Evolutionary conservation across 768 basidiomycete species (phyloP), one percentile per base, ranked within the genome.

Genomic region (Lactifluus piperatus): DNA sequence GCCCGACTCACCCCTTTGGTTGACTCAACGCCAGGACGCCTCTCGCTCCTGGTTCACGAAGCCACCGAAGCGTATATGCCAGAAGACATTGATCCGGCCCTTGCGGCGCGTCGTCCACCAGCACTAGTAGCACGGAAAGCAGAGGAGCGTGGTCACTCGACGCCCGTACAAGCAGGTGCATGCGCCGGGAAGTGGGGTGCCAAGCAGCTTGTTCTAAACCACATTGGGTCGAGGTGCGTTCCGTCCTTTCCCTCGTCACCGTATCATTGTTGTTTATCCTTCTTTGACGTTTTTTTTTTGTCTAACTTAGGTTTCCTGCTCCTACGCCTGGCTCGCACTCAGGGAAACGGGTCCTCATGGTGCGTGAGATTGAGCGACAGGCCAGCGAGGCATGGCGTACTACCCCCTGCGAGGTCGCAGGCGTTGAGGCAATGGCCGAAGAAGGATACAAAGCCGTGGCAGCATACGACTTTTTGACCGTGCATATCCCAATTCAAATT

Each of bases 31-130:
- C 63, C 54, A 5, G 58, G 51, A 0, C 62, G 65, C 5, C 61
- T 73, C 0, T 81, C 84, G 29, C 75, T 93, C n/a, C 77, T 93
- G 20, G 75, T 93, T n/a, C 92, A 94, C 69, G 91, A 94, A 71
- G 82, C 85, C 1, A 91, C 88, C 2, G 90, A 93, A 66, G 83
- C 85, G 0, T 79, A 77, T 63, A 81, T 94, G 37, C 83, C 86
- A 0, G 67, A 59, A 2, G 65, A 74, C 49, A 76, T 86, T 55
- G 83, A 84, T 68, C 71, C 74, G 71, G 34, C 72, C 79, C 30
- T 77, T 68, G 54, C 75, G 78, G 54, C 73, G 73, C 27, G 72
- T 69, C 2, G 72, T 73, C 50, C 74, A 71, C 51, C 65, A 64
- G 7, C 71, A 54, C 73, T 83, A 36, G 60, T 70, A 62, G 69